Base-by-base conservation (phyloP, 108 stramenopile genomes). In the Thalassiosira profunda region DNA sequence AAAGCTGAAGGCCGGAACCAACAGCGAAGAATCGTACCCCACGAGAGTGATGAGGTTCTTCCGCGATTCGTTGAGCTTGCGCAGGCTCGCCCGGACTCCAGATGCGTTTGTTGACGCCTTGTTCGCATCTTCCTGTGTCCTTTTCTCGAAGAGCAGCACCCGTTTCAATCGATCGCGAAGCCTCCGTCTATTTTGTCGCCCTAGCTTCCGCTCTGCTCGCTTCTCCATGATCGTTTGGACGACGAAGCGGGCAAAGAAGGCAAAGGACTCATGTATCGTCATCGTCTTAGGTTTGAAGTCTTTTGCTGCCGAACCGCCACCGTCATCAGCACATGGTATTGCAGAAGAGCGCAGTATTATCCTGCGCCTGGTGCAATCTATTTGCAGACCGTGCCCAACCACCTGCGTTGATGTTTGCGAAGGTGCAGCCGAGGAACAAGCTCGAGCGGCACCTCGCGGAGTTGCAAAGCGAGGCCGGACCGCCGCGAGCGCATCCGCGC, bases 1-100 rank as follows among this genome's bases (percentile, higher is more conserved):
- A 69, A 85, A 91, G 9, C 58, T 41, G 68, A 94, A 94, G 28
- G 89, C 89, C 11, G 90, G 89, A 28, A 74, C 66, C 15, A 90
- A 58, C 17, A 94, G 58, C 7, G 72, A 65, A 6, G 90, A 60
- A 58, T 87, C 86, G 68, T 91, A 94, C 35, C 88, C 90, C 10
- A 88, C 88, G 58, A 94, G 70, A n/a, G 74, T 34, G 38, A 85
- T 79, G 47, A 94, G 66, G 48, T 87, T 86, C 45, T 81, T 86
- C 34, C 88, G 83, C 44, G 89, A 84, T 67, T 88, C 87, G 49
- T 88, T 79, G 17, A 93, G 81, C 38, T 67, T 72, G 38, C 58
- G 53, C 18, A 80, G 14, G 64, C 61, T 72, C 53, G 40, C 69
- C 48, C 28, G 49, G 12, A 79, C 34, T 42, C 66, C 63, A n/a